Evolutionary conservation across 352 stramenopile genomes (phyloP).

Genomic region (Albugo candida): DNA sequence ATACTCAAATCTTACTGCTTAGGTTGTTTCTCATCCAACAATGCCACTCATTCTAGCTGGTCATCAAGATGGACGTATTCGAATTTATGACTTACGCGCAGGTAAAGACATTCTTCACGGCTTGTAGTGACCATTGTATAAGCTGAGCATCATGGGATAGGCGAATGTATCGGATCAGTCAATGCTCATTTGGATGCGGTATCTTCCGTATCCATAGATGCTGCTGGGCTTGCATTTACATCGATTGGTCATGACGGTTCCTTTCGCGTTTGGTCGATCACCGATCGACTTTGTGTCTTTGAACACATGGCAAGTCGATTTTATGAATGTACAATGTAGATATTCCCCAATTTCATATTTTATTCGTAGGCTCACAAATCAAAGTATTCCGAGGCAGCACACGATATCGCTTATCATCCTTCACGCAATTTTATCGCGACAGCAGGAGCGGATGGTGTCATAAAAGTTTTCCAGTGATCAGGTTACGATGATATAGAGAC

Average conservation of each 20-base stretch:
- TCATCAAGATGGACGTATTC: constrained; percentile 66
- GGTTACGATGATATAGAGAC: not conserved
- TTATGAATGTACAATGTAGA: not conserved
- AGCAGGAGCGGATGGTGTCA: constrained; percentile 52
- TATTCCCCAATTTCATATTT: constrained; percentile 1
- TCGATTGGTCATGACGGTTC: constrained; percentile 70
- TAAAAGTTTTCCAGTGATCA: constrained; percentile 76
- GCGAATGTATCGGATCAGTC: constrained; percentile 54
- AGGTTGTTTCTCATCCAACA: constrained; percentile 52
- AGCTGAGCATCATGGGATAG: constrained; percentile 7
- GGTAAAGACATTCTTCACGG: constrained; percentile 8
- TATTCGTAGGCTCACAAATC: constrained; percentile 38
- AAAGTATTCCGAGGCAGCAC: constrained; percentile 63
- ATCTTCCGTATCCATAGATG: constrained; percentile 57
- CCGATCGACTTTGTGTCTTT: constrained; percentile 70
- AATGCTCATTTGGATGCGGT: constrained; percentile 69
- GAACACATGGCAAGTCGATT: constrained; percentile 37
- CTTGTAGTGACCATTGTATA: not conserved
- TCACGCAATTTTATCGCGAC: constrained; percentile 69
- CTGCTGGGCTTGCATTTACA: constrained; percentile 49
- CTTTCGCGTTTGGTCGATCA: constrained; percentile 63
- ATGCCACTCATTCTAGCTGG: constrained; percentile 69
- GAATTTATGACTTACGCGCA: constrained; percentile 74
- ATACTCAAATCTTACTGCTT: not conserved
- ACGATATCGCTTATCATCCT: constrained; percentile 55